Conservation (phyloP, 208 protist genomes). For the Kentomonas sorsogonicus region DNA sequence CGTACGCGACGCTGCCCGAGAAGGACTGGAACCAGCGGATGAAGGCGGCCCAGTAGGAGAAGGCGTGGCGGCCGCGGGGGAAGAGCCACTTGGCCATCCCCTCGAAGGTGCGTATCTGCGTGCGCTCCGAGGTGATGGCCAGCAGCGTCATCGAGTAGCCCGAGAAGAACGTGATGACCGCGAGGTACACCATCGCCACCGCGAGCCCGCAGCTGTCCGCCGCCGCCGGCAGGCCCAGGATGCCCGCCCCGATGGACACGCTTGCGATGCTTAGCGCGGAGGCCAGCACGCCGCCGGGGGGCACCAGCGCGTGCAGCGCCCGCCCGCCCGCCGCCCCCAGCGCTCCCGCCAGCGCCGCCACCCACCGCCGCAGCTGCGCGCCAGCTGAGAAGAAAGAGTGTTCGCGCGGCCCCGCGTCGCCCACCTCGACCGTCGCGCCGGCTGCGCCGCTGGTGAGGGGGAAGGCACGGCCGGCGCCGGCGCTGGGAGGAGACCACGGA, state of each 20-base stretch:
- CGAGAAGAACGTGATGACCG: constrained; percentile 36
- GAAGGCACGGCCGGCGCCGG: too few relatives aligned
- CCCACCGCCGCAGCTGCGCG: too few relatives aligned
- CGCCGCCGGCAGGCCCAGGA: constrained; percentile 35
- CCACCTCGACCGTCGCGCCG: too few relatives aligned
- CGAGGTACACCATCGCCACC: constrained; percentile 22
- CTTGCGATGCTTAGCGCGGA: constrained; percentile 32
- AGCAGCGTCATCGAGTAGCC: constrained; percentile 36
- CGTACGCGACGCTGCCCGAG: constrained; percentile 23
- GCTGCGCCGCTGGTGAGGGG: too few relatives aligned
- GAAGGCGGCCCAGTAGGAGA: constrained; percentile 34
- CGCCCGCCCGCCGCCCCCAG: too few relatives aligned
- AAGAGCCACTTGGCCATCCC: constrained; percentile 28
- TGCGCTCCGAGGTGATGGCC: constrained; percentile 26
- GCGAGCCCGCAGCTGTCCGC: constrained; percentile 28
- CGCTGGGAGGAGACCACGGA: too few relatives aligned
- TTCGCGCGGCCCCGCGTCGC: too few relatives aligned
- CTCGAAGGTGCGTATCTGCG: constrained; percentile 34
- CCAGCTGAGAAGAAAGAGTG: too few relatives aligned
- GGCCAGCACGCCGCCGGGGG: constrained; percentile 27
- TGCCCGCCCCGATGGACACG: constrained; percentile 30
- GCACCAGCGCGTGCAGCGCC: constrained; percentile 11
- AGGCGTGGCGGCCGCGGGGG: constrained; percentile 16
- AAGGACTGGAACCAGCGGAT: constrained; percentile 31
- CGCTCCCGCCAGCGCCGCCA: too few relatives aligned